Conservation (phyloP, 495 filamentous ascomycete genomes). For the Opeltia flavorubescens region DNA sequence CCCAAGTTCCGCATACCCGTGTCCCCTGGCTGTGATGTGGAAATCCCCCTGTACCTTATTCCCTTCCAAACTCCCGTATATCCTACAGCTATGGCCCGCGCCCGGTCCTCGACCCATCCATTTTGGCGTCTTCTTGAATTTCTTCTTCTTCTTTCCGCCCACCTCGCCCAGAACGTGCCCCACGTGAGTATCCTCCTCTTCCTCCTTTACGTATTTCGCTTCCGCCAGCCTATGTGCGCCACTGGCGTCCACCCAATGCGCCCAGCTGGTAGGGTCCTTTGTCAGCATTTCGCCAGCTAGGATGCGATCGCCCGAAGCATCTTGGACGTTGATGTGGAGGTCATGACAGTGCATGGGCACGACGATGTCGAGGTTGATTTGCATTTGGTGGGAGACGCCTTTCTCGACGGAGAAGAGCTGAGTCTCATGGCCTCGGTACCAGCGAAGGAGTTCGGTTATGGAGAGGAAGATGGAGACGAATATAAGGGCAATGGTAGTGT, state of each 20-base stretch:
- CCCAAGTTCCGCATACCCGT: conserved; percentile 73
- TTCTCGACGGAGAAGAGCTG: conserved; percentile 94
- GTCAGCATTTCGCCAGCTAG: conserved; percentile 62
- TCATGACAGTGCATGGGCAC: conserved; percentile 80
- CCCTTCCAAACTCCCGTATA: conserved; percentile 78
- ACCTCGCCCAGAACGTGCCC: conserved; percentile 37
- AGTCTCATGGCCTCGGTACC: conserved; percentile 68
- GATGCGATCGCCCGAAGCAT: conserved; percentile 83
- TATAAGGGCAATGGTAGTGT: conserved; percentile 80
- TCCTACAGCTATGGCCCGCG: conserved; percentile 53
- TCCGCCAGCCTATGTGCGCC: conserved; percentile 52
- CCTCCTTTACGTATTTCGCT: conserved; percentile 31
- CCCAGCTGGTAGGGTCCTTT: conserved; percentile 67
- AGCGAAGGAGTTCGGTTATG: conserved; percentile 61
- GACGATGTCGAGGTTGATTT: conserved; percentile 92
- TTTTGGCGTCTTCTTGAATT: conserved; percentile 56
- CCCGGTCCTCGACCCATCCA: conserved; percentile 35
- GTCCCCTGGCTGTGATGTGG: conserved; percentile 89
- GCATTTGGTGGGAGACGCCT: conserved; percentile 69
- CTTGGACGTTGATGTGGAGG: conserved; percentile 93
- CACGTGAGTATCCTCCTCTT: conserved; percentile 39
- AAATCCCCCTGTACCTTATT: conserved; percentile 98
- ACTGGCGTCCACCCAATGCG: conserved; percentile 60
- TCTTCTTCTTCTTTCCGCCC: conserved; percentile 28
- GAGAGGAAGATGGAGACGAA: conserved; percentile 56